Conservation (phyloP, 2,329 filamentous ascomycete species). For the Neurospora sp. region DNA sequence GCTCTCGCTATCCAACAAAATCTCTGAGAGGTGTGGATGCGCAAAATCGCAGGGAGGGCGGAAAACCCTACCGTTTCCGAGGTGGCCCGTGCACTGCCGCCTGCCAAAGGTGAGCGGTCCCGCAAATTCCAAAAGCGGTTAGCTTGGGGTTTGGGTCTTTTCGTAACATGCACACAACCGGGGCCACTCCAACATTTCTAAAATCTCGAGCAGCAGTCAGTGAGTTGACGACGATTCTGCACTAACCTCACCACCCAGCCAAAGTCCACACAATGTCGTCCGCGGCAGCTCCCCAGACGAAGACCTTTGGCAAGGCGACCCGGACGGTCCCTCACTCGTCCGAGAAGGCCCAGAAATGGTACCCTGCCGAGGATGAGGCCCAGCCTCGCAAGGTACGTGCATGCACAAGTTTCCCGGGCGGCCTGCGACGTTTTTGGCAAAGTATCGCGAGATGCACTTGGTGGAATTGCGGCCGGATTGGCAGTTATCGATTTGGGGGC, state of each 20-base stretch:
- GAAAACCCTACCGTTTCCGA: conserved; percentile 19
- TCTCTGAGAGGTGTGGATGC: conserved; percentile 20
- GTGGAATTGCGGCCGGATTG: conserved; percentile 8
- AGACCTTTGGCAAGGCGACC: conserved; percentile 97
- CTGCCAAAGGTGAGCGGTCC: conserved; percentile 6
- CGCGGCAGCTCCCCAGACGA: conserved; percentile 63
- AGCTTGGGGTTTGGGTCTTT: conserved; percentile 21
- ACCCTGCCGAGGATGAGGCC: conserved; percentile 86
- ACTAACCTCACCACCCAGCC: conserved; percentile 22
- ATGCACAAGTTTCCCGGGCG: conserved; percentile 16
- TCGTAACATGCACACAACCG: conserved; percentile 20
- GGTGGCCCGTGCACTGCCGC: conserved; percentile 13
- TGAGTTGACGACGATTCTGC: conserved; percentile 20
- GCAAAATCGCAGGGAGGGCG: conserved; percentile 19
- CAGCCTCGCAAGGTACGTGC: conserved; percentile 87
- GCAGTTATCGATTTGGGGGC: background rate
- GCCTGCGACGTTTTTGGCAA: background rate
- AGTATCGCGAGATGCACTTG: conserved; percentile 5
- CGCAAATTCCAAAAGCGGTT: conserved; percentile 16
- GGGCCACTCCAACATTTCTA: conserved; percentile 16
- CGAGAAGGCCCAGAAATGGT: conserved; percentile 98
- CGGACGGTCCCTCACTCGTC: conserved; percentile 77
- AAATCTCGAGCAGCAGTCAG: conserved; percentile 20
- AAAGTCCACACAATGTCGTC: conserved; percentile 56
- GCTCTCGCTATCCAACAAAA: conserved; percentile 17